Evolutionary conservation across 495 filamentous ascomycete species (phyloP).

Genomic region (Xylaria intraflava): DNA sequence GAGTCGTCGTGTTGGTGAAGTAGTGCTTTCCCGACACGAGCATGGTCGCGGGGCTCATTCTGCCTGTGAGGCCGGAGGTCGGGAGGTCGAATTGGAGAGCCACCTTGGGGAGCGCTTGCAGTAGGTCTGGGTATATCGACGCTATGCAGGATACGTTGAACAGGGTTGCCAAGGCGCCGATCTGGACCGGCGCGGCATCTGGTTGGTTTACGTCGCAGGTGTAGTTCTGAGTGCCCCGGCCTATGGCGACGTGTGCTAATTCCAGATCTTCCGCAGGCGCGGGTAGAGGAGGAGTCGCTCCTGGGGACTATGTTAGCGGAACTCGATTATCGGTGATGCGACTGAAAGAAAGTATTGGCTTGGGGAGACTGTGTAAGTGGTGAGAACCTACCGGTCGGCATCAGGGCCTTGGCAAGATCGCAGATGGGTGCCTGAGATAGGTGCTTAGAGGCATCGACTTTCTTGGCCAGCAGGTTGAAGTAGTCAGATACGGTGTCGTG

Average conservation of each 20-base stretch:
- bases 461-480: conserved; percentile 47
- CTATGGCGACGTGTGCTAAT: conserved; percentile 72
- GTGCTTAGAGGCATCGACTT: conserved; percentile 36
- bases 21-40: conserved; percentile 68
- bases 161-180: conserved; percentile 77
- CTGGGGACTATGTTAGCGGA: conserved; percentile 1
- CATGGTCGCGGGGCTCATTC: conserved; percentile 45
- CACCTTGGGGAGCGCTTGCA: conserved; percentile 47
- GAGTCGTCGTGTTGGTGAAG: conserved; percentile 62
- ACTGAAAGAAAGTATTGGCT: not conserved
- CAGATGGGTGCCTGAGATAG: conserved; percentile 39
- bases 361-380: not conserved
- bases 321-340: not conserved
- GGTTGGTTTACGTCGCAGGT: conserved; percentile 61
- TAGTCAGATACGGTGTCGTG: conserved; percentile 43
- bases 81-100: conserved; percentile 51
- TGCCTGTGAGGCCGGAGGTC: conserved; percentile 29
- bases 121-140: conserved; percentile 55
- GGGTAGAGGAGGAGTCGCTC: conserved; percentile 37
- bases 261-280: conserved; percentile 48
- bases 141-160: conserved; percentile 83
- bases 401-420: conserved; percentile 42
- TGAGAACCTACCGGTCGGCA: conserved; percentile 38
- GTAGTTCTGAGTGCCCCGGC: conserved; percentile 89
- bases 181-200: conserved; percentile 50